Base-by-base conservation (phyloP, 2,329 filamentous ascomycete genomes). In the Cladosporium sp. region DNA sequence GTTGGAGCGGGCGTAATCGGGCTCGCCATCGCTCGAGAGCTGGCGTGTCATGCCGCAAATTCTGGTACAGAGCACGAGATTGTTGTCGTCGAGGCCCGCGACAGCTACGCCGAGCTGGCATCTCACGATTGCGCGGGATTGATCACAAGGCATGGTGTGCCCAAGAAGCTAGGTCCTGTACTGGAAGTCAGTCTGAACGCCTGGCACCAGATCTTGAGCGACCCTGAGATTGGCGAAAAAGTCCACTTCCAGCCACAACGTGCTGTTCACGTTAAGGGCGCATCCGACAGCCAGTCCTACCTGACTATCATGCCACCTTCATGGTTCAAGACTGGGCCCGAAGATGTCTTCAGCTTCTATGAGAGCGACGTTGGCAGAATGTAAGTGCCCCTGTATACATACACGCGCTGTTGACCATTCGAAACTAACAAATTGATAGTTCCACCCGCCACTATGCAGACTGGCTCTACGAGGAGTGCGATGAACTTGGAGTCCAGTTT, bases 1-100 rank as follows among this genome's bases (percentile, higher is more conserved):
- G 36, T 64, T 32, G 60, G 60, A 19, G 59, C 54, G 11, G 61
- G 60, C 19, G 50, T 61, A 24, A 43, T 60, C 11, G 60, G 61
- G 13, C 50, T 64, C 5, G 56, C 52, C 30, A 55, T 59, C n/a
- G 60, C 60, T 3, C 51, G 49, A 17, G 54, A 64, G 53, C 55
- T 64, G 11, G 59, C 61, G 3, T 32, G 45, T 27, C 38, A 50
- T 40, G 36, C 50, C 11, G 40, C 36, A 4, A 17, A 41, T 17
- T 44, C 34, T 15, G 43, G 40, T 3, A 54, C 42, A 30, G 15
- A 53, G 2, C 58, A 59, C 29, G 47, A 36, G 7, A 56, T 64
- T 44, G 55, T 54, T 3, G 57, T 64, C 9, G 47, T 64, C n/a
- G 61, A 64, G n/a, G 51, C 57, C 34, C 48, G 54, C 15, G 36